Evolutionary conservation across 2,329 filamentous ascomycete genomes (phyloP).

Genomic region (Sarocladiaceae sp.): DNA sequence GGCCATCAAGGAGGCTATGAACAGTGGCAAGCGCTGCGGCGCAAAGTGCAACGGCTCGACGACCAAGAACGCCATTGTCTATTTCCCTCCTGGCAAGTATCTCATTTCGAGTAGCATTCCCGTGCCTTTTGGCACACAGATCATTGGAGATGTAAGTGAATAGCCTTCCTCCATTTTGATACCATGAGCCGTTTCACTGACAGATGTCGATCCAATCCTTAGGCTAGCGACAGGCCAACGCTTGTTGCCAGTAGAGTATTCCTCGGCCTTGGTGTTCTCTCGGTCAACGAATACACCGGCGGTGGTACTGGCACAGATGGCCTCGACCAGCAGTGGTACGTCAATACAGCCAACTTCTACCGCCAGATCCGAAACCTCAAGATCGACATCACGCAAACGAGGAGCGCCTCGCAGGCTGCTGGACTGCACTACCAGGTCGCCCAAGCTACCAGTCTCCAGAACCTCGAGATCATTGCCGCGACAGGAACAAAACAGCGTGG

Average conservation of each 20-base stretch:
- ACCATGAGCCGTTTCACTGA: no score
- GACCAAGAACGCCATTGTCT: slow-evolving; percentile 76
- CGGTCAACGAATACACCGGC: slow-evolving; percentile 74
- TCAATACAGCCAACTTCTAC: slow-evolving; percentile 81
- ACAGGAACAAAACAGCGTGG: slow-evolving; percentile 62
- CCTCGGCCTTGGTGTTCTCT: slow-evolving; percentile 79
- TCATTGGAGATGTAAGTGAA: slow-evolving; percentile 79
- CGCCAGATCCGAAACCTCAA: slow-evolving; percentile 76
- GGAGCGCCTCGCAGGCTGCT: slow-evolving; percentile 54
- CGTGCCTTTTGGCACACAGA: slow-evolving; percentile 88
- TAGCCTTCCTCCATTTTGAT: no score
- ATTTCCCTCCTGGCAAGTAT: slow-evolving; percentile 88
- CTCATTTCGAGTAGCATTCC: slow-evolving; percentile 71
- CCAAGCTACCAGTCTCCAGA: slow-evolving; percentile 75
- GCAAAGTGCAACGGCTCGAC: slow-evolving; percentile 77
- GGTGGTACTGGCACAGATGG: no score
- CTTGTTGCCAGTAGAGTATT: slow-evolving; percentile 71
- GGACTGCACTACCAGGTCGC: slow-evolving; percentile 82
- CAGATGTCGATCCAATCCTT: no score
- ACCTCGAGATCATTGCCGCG: slow-evolving; percentile 69
- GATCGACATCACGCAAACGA: slow-evolving; percentile 65
- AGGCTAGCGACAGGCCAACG: slow-evolving; percentile 61
- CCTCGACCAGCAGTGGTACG: slow-evolving; percentile 71
- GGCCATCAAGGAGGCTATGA: slow-evolving; percentile 81
- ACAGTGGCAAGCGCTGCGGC: slow-evolving; percentile 73